Percentiles rank a stretch among this genome's conserved stretches.
Evolutionary conservation across 257 asterid genomes (phyloP).

Genomic region (Solanum megistacrolobum): DNA sequence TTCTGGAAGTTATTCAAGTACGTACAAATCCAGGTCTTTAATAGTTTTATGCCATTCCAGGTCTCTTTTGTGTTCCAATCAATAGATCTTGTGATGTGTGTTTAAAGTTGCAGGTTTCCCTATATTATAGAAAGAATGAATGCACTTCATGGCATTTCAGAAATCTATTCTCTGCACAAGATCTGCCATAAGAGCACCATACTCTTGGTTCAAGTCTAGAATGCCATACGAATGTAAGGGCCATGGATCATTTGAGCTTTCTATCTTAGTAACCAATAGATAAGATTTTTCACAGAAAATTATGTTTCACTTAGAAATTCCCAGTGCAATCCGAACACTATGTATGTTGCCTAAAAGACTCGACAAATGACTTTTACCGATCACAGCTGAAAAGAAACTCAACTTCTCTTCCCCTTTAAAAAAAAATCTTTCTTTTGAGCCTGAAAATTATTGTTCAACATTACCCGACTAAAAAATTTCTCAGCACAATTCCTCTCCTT

Average conservation of each 20-base stretch:
- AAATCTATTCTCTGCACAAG: background rate
- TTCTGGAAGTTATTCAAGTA: background rate
- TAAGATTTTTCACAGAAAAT: background rate
- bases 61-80: background rate
- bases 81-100: background rate
- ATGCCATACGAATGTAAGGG: background rate
- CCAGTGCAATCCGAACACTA: background rate
- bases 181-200: background rate
- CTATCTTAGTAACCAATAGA: background rate
- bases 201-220: background rate
- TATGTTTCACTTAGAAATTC: background rate
- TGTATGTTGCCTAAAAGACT: background rate
- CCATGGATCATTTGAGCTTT: background rate
- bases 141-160: background rate
- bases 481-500: background rate
- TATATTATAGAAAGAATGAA: background rate
- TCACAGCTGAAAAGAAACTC: background rate
- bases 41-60: background rate
- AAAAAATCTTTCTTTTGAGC: background rate
- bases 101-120: background rate
- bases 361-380: background rate
- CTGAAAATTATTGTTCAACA: background rate
- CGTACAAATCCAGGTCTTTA: background rate
- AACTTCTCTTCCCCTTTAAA: background rate
- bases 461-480: background rate